phyloP scores from a whole-genome alignment of 2,329 filamentous ascomycete species.

The Neophaeococcomyces aloes region DNA sequence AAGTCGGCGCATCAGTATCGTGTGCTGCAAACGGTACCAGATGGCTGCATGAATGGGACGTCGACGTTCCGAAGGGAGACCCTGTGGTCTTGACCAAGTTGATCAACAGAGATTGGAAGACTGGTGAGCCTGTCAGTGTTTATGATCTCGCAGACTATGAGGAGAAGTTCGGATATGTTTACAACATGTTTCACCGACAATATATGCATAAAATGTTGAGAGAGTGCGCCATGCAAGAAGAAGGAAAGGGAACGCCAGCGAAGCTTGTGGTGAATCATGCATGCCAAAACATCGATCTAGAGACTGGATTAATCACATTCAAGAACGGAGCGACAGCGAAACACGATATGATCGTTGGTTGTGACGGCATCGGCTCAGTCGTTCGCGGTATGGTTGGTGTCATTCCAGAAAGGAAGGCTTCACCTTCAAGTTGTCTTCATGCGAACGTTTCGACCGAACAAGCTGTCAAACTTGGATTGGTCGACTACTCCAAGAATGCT shows the following conservation, averaged over 20 bases:
- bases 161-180: constrained; percentile 53
- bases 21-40: constrained; percentile 61
- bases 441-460: constrained; percentile 53
- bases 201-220: constrained; percentile 60
- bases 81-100: constrained; percentile 55
- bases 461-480: constrained; percentile 49
- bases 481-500: constrained; percentile 50
- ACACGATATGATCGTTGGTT: constrained; percentile 54
- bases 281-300: constrained; percentile 45
- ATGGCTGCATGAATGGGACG: constrained; percentile 59
- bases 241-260: constrained; percentile 45
- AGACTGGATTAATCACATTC: constrained; percentile 42
- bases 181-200: constrained; percentile 61
- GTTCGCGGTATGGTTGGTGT: constrained; percentile 56
- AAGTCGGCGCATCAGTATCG: constrained; percentile 57
- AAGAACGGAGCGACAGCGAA: constrained; percentile 39
- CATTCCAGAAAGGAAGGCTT: constrained; percentile 47
- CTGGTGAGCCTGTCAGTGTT: constrained; percentile 54
- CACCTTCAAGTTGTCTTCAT: constrained; percentile 53
- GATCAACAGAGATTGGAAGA: constrained; percentile 61
- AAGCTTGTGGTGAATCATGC: constrained; percentile 48
- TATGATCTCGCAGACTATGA: constrained; percentile 57
- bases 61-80: constrained; percentile 54
- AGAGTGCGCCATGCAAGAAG: constrained; percentile 45
- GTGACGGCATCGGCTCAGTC: constrained; percentile 58